Evolutionary conservation across 2,329 filamentous ascomycete species (phyloP), one percentile per base, ranked within the genome.

Genomic region (Fusarium floridanum): DNA sequence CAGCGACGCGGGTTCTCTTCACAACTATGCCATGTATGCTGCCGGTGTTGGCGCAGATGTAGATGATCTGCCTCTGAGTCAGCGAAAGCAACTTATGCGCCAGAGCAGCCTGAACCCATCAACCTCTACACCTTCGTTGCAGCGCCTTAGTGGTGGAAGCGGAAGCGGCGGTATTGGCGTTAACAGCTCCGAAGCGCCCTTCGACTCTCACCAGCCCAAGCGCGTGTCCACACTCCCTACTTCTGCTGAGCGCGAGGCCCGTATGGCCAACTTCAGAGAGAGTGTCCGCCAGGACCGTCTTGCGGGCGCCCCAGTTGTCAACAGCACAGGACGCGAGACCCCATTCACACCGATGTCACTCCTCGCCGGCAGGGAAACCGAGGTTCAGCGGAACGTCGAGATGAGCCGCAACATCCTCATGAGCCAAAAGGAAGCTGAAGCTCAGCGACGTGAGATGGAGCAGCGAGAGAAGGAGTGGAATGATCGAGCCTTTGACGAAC

Each of bases 11-110:
- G 84, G 82, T 4, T 85, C 84, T 6, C 61, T 86, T 11, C 74
- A 83, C 72, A 83, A 84, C 71, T 82, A 84, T 65, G 71, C 81
- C 16, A 77, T 79, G 66, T 80, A 82, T 61, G 68, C 77, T 43
- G 72, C 80, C 22, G 74, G 76, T 65, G 69, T 80, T 10, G 80
- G 80, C 22, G 79, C 84, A 20, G 88, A 90, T 73, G 85, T 87
- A 2, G 94, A 95, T 70, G 90, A 95, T 66, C 86, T 96, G 74
- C 92, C 94, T 0, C 86, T 97, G 20, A 92, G 90, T 48, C 90
- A 93, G 76, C 91, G 93, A 50, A 88, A 88, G 65, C 84, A 89
- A 55, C 81, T 93, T 32, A 90, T 93, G 65, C 89, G 89, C 36
- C 87, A 89, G 48, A 86, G 81, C 72, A 88, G 86, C 76, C 71